These are phyloP conservation scores for Magnolia officinalis DNA, from an alignment of 164 flowering plant genomes.

Conservation along the genomic window DNA sequence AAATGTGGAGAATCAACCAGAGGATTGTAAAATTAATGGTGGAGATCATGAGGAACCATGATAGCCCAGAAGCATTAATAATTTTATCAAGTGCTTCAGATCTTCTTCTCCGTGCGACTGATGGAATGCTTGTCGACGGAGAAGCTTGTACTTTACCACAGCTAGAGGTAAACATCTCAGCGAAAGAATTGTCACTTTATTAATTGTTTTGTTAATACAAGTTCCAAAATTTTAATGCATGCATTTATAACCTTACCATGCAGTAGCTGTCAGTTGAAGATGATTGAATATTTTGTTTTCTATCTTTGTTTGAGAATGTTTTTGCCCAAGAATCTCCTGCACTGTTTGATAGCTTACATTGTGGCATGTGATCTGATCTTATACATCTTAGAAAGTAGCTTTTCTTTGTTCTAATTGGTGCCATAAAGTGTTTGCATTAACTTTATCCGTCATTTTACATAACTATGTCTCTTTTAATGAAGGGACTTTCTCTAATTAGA, in stretches of 20 bases:
- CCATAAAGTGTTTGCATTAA: too few species aligned
- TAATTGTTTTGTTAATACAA: not conserved
- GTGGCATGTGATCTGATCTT: too few species aligned
- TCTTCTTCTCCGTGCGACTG: constrained; percentile 90
- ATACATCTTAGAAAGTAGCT: too few species aligned
- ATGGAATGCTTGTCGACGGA: constrained; percentile 97
- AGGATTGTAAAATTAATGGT: constrained; percentile 77
- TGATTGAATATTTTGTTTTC: too few species aligned
- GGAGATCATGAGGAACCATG: constrained; percentile 91
- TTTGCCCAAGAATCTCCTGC: too few species aligned
- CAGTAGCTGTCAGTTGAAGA: too few species aligned
- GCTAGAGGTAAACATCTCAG: constrained; percentile 58
- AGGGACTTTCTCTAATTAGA: too few species aligned
- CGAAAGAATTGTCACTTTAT: not conserved
- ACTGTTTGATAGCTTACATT: too few species aligned
- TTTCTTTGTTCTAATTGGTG: too few species aligned
- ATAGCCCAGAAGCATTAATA: constrained; percentile 70
- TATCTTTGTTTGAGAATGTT: too few species aligned
- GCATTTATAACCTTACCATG: not conserved
- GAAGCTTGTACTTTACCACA: constrained; percentile 98
- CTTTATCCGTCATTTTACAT: too few species aligned
- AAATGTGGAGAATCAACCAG: constrained; percentile 91
- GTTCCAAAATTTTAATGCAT: not conserved
- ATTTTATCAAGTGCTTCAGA: constrained; percentile 86
- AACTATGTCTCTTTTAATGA: too few species aligned